Percentiles rank a stretch among this genome's conserved stretches.
Evolutionary conservation across 345 rosid genomes (phyloP).

Genomic region (Mercurialis annua): DNA sequence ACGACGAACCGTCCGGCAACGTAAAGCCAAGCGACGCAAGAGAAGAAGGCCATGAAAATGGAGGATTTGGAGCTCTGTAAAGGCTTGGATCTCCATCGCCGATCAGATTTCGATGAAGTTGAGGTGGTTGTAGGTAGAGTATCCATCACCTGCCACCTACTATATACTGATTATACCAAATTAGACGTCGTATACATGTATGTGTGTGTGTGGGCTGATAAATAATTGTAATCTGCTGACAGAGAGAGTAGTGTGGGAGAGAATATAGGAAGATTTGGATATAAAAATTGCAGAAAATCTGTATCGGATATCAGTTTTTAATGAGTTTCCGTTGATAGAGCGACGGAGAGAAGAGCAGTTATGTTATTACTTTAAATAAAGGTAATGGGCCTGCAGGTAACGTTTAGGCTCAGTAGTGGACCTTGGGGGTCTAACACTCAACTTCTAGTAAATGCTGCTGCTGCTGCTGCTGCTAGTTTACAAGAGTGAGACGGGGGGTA

Average conservation of each 20-base stretch:
- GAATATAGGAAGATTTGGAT: too few species aligned
- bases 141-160: slow-evolving; percentile 43
- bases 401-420: too few species aligned
- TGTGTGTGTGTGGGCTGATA: too few species aligned
- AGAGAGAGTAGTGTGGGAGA: neutral
- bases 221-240: too few species aligned
- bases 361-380: neutral
- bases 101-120: slow-evolving; percentile 46
- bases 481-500: too few species aligned
- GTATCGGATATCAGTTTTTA: neutral
- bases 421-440: too few species aligned
- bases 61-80: slow-evolving; percentile 62
- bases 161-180: neutral
- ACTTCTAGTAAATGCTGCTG: too few species aligned
- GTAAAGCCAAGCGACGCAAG: slow-evolving; percentile 95
- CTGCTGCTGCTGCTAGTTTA: too few species aligned
- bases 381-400: too few species aligned
- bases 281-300: too few species aligned
- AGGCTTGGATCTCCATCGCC: slow-evolving; percentile 69
- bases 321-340: neutral
- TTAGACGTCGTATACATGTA: too few species aligned
- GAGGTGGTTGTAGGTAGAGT: slow-evolving; percentile 52
- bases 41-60: slow-evolving; percentile 69
- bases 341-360: neutral
- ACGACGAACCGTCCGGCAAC: slow-evolving; percentile 78